phyloP scores from a whole-genome alignment of 371 early-diverging fungal genomes.

The Syncephalis plumigaleata region DNA sequence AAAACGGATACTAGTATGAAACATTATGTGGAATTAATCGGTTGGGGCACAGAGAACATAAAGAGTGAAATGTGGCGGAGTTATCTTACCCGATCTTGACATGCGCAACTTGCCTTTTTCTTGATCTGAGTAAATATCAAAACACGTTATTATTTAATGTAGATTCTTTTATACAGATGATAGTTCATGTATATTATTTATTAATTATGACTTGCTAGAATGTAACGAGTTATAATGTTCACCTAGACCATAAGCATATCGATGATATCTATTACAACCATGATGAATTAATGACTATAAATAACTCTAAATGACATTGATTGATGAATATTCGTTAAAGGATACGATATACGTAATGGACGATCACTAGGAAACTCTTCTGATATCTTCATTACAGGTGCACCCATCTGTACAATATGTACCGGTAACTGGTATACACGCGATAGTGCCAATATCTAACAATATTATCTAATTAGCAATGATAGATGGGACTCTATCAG shows the following conservation, averaged over 20 bases:
- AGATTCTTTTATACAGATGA: too few species aligned
- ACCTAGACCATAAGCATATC: conserved; percentile 79
- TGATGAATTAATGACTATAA: too few species aligned
- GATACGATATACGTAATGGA: conserved; percentile 59
- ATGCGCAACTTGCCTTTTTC: too few species aligned
- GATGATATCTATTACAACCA: conserved; percentile 48
- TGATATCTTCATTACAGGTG: conserved; percentile 55
- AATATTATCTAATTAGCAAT: background rate
- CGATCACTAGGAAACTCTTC: conserved; percentile 32
- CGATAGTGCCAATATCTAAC: conserved; percentile 60
- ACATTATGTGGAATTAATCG: too few species aligned
- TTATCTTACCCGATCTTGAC: background rate
- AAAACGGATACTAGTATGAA: too few species aligned
- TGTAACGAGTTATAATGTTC: conserved; percentile 83
- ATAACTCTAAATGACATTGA: background rate
- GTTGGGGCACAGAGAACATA: too few species aligned
- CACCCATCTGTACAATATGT: conserved; percentile 58
- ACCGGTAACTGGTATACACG: conserved; percentile 44
- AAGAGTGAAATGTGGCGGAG: background rate
- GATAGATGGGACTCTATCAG: too few species aligned
- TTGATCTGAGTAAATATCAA: too few species aligned
- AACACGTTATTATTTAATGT: too few species aligned
- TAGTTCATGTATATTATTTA: too few species aligned
- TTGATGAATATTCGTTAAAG: background rate
- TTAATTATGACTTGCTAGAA: too few species aligned